A percentile compares a stretch with the other conserved stretches of the same genome.
Evolutionary conservation across 345 rosid species (phyloP).

Genomic region (Odontarrhena argentea): DNA sequence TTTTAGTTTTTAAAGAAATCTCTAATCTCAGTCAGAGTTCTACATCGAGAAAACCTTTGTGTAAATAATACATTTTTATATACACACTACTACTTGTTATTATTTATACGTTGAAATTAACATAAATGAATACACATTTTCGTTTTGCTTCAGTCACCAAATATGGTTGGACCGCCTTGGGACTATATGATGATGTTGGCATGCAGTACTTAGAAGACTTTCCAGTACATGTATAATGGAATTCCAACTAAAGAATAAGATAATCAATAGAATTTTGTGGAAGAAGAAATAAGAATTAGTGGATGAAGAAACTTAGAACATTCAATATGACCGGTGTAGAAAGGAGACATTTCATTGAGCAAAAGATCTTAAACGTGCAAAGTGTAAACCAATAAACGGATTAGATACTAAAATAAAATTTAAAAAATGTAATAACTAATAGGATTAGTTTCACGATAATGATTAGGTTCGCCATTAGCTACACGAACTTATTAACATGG

Average conservation of each 20-base stretch:
- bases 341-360: not conserved
- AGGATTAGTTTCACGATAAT: not conserved
- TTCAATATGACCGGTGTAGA: not conserved
- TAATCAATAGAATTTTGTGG: constrained; percentile 14
- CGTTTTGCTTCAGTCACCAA: too few relatives aligned
- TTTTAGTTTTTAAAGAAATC: too few relatives aligned
- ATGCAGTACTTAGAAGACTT: constrained; percentile 12
- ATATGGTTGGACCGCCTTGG: too few relatives aligned
- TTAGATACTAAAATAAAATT: not conserved
- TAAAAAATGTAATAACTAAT: too few relatives aligned
- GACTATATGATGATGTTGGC: constrained; percentile 1
- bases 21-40: too few relatives aligned
- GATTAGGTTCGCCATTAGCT: constrained; percentile 15
- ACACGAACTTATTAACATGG: not conserved
- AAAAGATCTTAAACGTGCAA: constrained; percentile 4
- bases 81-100: too few relatives aligned
- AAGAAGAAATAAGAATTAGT: constrained; percentile 18
- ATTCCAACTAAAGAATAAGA: not conserved
- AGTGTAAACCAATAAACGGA: constrained; percentile 19
- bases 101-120: too few relatives aligned
- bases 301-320: constrained; percentile 18
- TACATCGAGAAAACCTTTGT: too few relatives aligned
- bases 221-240: not conserved
- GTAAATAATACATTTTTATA: too few relatives aligned
- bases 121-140: too few relatives aligned